Conservation (phyloP, 2,329 filamentous ascomycete species). For the Nemania bipapillata region DNA sequence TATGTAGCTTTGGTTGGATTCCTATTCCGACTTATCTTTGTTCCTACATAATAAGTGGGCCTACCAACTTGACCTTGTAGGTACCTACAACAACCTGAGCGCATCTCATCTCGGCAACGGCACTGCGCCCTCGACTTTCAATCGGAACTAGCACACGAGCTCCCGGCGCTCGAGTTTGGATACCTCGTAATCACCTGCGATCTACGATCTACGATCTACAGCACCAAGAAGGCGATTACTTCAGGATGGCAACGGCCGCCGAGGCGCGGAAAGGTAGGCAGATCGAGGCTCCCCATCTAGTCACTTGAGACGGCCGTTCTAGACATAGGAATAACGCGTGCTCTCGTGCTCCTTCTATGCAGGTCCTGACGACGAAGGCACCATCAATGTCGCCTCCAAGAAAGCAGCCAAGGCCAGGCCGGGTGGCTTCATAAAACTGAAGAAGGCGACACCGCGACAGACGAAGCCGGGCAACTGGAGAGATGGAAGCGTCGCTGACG, state of each 20-base stretch:
- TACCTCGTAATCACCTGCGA: too few relatives aligned
- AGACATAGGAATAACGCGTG: constrained; percentile 36
- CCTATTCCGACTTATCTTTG: too few relatives aligned
- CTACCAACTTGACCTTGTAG: too few relatives aligned
- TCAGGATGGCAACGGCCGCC: constrained; percentile 45
- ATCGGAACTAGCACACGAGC: not conserved
- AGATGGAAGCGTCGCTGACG: constrained; percentile 71
- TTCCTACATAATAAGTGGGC: too few relatives aligned
- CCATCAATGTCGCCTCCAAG: constrained; percentile 71
- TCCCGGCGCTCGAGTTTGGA: not conserved
- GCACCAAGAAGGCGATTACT: not conserved
- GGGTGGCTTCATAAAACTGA: constrained; percentile 69
- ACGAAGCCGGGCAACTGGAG: constrained; percentile 77
- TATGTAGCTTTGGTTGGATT: too few relatives aligned
- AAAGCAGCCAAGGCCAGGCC: constrained; percentile 59
- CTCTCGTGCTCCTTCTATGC: constrained; percentile 23
- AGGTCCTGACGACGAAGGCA: constrained; percentile 65
- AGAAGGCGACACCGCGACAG: constrained; percentile 70
- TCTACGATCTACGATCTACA: not conserved
- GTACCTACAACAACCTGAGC: too few relatives aligned
- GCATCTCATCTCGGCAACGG: not conserved
- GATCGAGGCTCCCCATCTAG: constrained; percentile 2
- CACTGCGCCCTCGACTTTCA: not conserved
- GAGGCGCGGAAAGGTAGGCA: constrained; percentile 47
- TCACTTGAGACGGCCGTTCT: constrained; percentile 5